Percentiles rank a stretch among this genome's conserved stretches.
Evolutionary conservation across 1,284 basidiomycete genomes (phyloP).

Genomic region (Ustilago xerochloae): DNA sequence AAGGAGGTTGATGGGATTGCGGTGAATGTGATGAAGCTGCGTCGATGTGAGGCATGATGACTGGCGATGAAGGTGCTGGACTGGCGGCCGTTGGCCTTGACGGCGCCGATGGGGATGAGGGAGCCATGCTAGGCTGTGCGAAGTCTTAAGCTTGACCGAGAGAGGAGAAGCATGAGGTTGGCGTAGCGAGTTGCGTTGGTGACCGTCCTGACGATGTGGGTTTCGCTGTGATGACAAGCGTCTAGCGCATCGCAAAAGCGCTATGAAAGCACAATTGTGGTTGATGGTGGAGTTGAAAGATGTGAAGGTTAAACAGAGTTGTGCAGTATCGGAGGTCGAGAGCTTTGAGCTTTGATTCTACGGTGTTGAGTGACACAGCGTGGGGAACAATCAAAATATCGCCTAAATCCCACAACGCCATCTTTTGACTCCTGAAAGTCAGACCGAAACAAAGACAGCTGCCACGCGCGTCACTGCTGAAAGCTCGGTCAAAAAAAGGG

Average conservation of each 20-base stretch:
- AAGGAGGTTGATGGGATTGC: constrained; percentile 21
- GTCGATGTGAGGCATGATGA: not conserved
- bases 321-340: too few relatives aligned
- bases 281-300: not conserved
- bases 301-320: not conserved
- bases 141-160: not conserved
- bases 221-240: not conserved
- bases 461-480: not conserved
- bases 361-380: not conserved
- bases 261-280: not conserved
- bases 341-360: not conserved
- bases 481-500: not conserved
- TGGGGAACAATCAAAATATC: not conserved
- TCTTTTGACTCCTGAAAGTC: not conserved
- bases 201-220: too few relatives aligned
- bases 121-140: constrained; percentile 1
- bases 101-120: constrained; percentile 1
- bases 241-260: not conserved
- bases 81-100: constrained; percentile 5
- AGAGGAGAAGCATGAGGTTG: constrained; percentile 9
- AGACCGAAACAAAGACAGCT: too few relatives aligned
- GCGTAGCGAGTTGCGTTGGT: not conserved
- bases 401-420: not conserved
- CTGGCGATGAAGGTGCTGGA: constrained; percentile 12
- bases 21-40: not conserved